phyloP scores from a whole-genome alignment of 2,329 filamentous ascomycete genomes.

The Amylocarpus encephaloides region DNA sequence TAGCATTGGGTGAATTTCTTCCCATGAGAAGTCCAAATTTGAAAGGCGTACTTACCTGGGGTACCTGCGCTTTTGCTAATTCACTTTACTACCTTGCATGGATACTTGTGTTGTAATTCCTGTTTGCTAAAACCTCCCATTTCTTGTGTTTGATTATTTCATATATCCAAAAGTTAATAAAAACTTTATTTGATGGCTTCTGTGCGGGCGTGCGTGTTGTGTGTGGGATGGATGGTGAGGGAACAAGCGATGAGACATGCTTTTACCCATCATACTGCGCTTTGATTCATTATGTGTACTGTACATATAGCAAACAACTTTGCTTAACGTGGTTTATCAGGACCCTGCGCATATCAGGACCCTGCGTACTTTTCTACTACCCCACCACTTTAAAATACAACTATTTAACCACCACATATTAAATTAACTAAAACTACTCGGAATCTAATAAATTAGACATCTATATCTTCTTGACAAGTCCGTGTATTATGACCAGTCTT shows the following conservation, averaged over 20 bases:
- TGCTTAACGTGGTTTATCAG: too few relatives aligned
- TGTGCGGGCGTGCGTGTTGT: too few relatives aligned
- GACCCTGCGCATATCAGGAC: too few relatives aligned
- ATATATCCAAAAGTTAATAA: background rate
- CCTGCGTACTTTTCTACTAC: conserved; percentile 2
- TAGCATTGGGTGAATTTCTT: background rate
- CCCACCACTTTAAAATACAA: conserved; percentile 7
- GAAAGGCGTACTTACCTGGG: background rate
- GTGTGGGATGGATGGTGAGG: too few relatives aligned
- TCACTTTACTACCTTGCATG: conserved; percentile 17
- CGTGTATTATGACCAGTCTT: conserved; percentile 14
- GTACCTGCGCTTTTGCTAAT: background rate
- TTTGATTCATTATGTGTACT: too few relatives aligned
- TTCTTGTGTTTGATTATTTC: conserved; percentile 19
- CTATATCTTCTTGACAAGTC: conserved; percentile 13
- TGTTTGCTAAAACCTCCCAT: background rate
- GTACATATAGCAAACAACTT: too few relatives aligned
- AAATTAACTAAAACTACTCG: conserved; percentile 9
- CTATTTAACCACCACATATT: conserved; percentile 10
- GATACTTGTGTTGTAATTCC: conserved; percentile 25
- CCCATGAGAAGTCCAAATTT: background rate
- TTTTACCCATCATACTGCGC: too few relatives aligned
- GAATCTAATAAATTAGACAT: conserved; percentile 8
- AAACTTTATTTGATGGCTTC: too few relatives aligned
- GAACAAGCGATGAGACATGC: too few relatives aligned